Conservation (phyloP, 352 stramenopile genomes). For the Pythium insidiosum region DNA sequence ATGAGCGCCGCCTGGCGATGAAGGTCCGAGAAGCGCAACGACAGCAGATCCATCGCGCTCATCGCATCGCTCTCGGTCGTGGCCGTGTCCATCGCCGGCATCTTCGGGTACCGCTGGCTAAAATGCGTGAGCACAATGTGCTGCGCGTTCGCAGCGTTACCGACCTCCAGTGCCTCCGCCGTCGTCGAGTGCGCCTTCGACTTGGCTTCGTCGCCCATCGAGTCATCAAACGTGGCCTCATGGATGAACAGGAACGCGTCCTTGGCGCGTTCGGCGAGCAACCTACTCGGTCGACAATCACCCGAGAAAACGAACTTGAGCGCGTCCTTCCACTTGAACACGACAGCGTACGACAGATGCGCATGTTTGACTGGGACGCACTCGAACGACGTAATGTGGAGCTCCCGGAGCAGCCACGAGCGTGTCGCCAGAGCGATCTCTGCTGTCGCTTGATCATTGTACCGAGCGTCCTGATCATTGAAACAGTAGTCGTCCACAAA, state of each 20-base stretch:
- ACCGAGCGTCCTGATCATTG: constrained; percentile 52
- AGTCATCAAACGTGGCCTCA: constrained; percentile 97
- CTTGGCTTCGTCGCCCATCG: constrained; percentile 87
- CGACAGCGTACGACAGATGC: constrained; percentile 85
- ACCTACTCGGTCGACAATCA: constrained; percentile 89
- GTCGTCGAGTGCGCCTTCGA: constrained; percentile 95
- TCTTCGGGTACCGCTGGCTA: constrained; percentile 81
- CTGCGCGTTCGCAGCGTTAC: constrained; percentile 61
- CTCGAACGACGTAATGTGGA: constrained; percentile 45
- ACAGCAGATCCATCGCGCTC: constrained; percentile 71
- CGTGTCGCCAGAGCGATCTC: constrained; percentile 25
- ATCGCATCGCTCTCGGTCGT: constrained; percentile 18
- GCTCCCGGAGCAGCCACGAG: constrained; percentile 24
- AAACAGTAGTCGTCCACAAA: constrained; percentile 88
- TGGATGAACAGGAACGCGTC: constrained; percentile 91
- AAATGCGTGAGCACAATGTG: constrained; percentile 96
- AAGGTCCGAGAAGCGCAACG: constrained; percentile 53
- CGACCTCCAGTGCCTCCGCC: constrained; percentile 87
- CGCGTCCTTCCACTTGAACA: constrained; percentile 56
- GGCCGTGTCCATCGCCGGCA: constrained; percentile 32
- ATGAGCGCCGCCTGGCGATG: constrained; percentile 44
- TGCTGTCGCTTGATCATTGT: constrained; percentile 23
- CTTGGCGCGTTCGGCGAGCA: constrained; percentile 41
- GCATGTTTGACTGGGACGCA: constrained; percentile 86
- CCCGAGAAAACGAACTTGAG: constrained; percentile 92